Base-by-base conservation (phyloP, 331 rosid species). In the Telfairia occidentalis region DNA sequence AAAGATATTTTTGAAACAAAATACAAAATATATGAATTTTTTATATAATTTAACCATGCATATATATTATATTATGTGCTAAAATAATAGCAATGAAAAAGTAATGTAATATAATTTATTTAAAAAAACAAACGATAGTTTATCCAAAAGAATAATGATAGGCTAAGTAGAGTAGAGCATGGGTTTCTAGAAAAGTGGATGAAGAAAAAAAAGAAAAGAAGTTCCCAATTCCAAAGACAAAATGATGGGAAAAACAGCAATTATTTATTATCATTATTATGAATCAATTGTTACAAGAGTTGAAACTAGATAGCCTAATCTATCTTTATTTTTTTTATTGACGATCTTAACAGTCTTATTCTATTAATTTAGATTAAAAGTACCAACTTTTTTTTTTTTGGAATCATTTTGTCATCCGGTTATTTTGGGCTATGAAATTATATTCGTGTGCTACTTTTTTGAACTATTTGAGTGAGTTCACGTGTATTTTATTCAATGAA, bases 151-250 rank as follows among this genome's bases (percentile, higher is more conserved):
- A 26, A 29, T 57, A 57, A 57, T 5, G 63, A 26, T 57, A 64
- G 30, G 30, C 49, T 37, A 64, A 37, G 29, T 9, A 64, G 26
- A 61, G 28, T 34, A 63, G 71, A 61, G 69, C 66, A 59, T 59
- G 66, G 66, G 40, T 26, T 59, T 59, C 40, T 63, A 19, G 71
- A 10, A 64, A 64, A 64, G 71, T 35, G 48, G 71, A 64, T 9
- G 5, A 21, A n/a, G 5, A 34, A 15, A 7, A 55, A 4, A 4
- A 18, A 63, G 26, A 30, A 60, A 63, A 35, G 28, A 63, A 37
- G 49, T 19, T 24, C 2, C 71, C 9, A 64, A 3, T 64, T 64
- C 71, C 48, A 64, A 7, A 37, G 71, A 64, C 71, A 64, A 37
- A 64, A 64, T 64, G 71, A 64, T 64, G 49, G 29, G 4, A 19